A percentile compares a stretch with the other conserved stretches of the same genome.
These are phyloP conservation scores for Harringtonia aguacate DNA, from an alignment of 2,329 filamentous ascomycete species.

Conservation along the genomic window DNA sequence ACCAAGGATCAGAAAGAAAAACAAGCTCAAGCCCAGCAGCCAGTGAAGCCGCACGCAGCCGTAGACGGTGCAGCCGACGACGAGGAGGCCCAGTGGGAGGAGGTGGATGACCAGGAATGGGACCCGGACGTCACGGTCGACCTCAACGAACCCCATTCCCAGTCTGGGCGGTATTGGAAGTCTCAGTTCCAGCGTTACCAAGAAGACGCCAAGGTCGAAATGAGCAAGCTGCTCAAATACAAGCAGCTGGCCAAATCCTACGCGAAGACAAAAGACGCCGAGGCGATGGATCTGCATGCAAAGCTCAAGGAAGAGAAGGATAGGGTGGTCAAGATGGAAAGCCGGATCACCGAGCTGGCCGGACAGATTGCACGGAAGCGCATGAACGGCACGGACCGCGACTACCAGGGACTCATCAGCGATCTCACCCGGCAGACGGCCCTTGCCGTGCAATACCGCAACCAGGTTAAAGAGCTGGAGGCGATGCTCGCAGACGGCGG, in stretches of 20 bases:
- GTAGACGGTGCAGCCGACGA: conserved; percentile 3
- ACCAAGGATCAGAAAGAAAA: conserved; percentile 8
- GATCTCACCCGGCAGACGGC: conserved; percentile 48
- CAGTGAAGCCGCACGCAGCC: neutral
- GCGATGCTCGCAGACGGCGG: conserved; percentile 31
- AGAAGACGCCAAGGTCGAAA: conserved; percentile 58
- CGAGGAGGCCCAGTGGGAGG: conserved; percentile 41
- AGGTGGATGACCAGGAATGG: conserved; percentile 27
- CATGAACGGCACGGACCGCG: conserved; percentile 26
- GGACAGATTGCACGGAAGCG: conserved; percentile 36
- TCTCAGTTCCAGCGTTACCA: conserved; percentile 65
- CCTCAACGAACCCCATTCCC: conserved; percentile 61
- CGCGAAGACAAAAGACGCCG: conserved; percentile 65
- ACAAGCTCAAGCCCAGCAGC: conserved; percentile 1
- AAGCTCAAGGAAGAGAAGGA: conserved; percentile 58
- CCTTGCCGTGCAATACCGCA: conserved; percentile 45
- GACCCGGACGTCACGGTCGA: conserved; percentile 58
- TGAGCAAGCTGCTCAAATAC: conserved; percentile 69
- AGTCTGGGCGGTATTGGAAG: conserved; percentile 74
- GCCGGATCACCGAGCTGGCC: conserved; percentile 48
- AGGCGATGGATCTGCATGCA: conserved; percentile 54
- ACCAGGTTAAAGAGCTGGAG: conserved; percentile 49
- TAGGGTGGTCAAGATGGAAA: conserved; percentile 54
- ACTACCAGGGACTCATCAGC: conserved; percentile 36
- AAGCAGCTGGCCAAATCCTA: conserved; percentile 71